Percentiles rank a stretch among this genome's conserved stretches.
These are phyloP conservation scores for Zea mays DNA, from an alignment of 176 grass and related monocot genomes.

Conservation along the genomic window DNA sequence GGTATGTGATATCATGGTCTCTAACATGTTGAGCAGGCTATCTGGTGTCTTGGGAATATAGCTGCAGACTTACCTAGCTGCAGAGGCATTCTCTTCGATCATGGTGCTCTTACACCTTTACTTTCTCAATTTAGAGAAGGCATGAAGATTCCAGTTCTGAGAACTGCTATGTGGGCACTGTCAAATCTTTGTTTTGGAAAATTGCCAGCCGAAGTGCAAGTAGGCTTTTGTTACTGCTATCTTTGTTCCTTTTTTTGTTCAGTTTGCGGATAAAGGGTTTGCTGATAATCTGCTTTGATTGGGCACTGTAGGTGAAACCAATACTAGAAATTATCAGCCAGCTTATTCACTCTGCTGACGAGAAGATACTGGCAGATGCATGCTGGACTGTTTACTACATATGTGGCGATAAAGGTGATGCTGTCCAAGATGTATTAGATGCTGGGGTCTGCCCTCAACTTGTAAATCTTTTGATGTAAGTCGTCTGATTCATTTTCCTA, in stretches of 20 bases:
- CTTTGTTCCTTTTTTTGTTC: not conserved
- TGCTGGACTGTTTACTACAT: constrained; percentile 66
- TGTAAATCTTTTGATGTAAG: constrained; percentile 82
- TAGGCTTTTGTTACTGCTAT: constrained; percentile 12
- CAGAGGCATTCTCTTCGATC: constrained; percentile 71
- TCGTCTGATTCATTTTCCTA: constrained; percentile 26
- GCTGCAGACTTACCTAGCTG: constrained; percentile 69
- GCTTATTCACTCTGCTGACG: constrained; percentile 76
- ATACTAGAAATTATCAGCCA: constrained; percentile 62
- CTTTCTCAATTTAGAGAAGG: constrained; percentile 66
- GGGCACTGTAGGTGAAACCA: constrained; percentile 61
- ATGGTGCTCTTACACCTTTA: constrained; percentile 56
- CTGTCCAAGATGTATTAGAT: constrained; percentile 57
- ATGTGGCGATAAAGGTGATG: constrained; percentile 41
- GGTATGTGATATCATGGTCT: constrained; percentile 24
- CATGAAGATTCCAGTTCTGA: constrained; percentile 75
- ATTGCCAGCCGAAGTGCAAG: constrained; percentile 63
- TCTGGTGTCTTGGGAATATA: constrained; percentile 86
- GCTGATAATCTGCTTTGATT: constrained; percentile 31
- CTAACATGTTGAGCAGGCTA: constrained; percentile 54
- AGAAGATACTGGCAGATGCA: constrained; percentile 74
- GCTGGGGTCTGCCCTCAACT: constrained; percentile 53
- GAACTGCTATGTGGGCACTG: constrained; percentile 76
- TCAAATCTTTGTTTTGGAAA: constrained; percentile 78
- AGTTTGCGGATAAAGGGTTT: constrained; percentile 6